These are phyloP conservation scores for Bacterosira constricta DNA, from an alignment of 108 stramenopile species.

Conservation along the genomic window DNA sequence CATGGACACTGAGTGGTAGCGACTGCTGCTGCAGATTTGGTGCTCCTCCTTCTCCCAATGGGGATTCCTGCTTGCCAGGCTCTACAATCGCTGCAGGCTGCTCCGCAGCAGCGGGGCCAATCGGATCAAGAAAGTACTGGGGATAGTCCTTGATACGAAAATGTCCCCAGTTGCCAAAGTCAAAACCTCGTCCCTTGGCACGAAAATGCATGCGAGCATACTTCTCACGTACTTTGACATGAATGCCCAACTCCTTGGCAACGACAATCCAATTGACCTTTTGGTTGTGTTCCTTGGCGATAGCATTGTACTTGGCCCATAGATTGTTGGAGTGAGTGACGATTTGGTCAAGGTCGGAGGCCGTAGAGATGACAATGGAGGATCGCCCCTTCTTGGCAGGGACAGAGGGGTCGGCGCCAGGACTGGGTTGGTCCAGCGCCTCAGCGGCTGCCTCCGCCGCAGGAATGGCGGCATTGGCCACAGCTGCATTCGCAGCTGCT, in stretches of 20 bases:
- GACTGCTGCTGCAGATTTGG: too few relatives aligned
- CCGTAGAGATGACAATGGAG: constrained; percentile 78
- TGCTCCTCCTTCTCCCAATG: too few relatives aligned
- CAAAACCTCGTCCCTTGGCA: constrained; percentile 78
- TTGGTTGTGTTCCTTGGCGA: constrained; percentile 87
- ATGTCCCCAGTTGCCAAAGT: constrained; percentile 54
- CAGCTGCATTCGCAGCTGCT: constrained; percentile 30
- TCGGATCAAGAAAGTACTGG: constrained; percentile 30
- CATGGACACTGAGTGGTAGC: too few relatives aligned
- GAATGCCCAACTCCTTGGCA: constrained; percentile 81
- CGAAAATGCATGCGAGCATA: constrained; percentile 83
- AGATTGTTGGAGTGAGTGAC: constrained; percentile 80
- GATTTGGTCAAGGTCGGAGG: constrained; percentile 72
- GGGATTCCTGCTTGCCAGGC: too few relatives aligned
- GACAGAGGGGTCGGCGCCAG: too few relatives aligned
- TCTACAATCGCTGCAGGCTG: too few relatives aligned
- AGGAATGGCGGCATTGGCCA: not conserved
- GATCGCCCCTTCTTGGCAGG: constrained; percentile 63
- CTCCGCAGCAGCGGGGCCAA: too few relatives aligned
- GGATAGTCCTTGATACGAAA: constrained; percentile 41
- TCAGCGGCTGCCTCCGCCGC: not conserved
- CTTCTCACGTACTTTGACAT: constrained; percentile 89
- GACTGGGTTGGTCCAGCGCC: too few relatives aligned
- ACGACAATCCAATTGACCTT: constrained; percentile 85
- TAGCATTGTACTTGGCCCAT: constrained; percentile 87